Base-by-base conservation (phyloP, 202 grass and related monocot species). In the Bolboschoenoplectus hybrid region DNA sequence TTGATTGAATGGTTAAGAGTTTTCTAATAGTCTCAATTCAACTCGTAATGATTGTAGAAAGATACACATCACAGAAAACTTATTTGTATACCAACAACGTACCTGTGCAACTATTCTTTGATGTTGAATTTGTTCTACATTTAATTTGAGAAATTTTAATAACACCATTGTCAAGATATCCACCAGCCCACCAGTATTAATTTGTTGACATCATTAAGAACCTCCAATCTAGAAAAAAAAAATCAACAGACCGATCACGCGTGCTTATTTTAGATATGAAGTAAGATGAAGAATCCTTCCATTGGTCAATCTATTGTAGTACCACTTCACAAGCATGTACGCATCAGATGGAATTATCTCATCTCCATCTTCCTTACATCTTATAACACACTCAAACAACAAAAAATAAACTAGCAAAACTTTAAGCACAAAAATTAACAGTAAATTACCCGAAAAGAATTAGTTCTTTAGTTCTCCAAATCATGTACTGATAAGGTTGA, bases 401-500 rank as follows among this genome's bases (percentile, higher is more conserved):
- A 39, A 39, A 13, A 67, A 39, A 67, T 39, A 34, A 32, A 63
- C 32, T 36, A 39, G 2, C 63, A 65, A 71, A 44, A 45, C n/a
- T 43, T 46, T 9, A 47, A n/a, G 39, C 7, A 50, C 68, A 74
- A 74, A 70, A 50, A 6, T 74, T 74, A 74, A 11, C 45, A 9
- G 70, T 34, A 8, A 51, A 50, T 20, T 74, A 32, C n/a, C 9
- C 3, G 34, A 32, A 74, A 49, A 8, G 49, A 73, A 12, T 14
- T 34, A 75, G 5, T 52, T 2, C 49, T 35, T 83, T 83, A 35
- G 61, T 47, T 83, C 41, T 83, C 39, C 62, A 83, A 83, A 58
- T 85, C 69, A 91, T 67, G 82, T 34, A 50, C 74, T 84, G 53
- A 94, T 84, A 43, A 94, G 86, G 34, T 73, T 90, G 83, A 97